phyloP scores from a whole-genome alignment of 805 yeast species.

The Cyberlindnera japonica region DNA sequence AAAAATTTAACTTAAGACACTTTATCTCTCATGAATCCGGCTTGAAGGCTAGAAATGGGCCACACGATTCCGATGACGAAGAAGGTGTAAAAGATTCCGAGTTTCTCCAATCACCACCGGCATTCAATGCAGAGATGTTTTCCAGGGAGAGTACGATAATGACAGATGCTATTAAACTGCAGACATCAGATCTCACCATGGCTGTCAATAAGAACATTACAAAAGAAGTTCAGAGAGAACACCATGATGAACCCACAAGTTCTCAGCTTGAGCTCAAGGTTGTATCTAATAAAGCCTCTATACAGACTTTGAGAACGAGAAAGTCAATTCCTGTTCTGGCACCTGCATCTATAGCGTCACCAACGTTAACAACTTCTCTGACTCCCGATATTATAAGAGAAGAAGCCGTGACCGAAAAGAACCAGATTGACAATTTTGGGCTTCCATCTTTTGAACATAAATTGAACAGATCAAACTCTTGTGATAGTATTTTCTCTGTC shows the following conservation, averaged over 20 bases:
- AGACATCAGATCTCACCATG: too few species aligned
- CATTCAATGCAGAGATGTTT: background rate
- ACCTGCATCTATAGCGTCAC: background rate
- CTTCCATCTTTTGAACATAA: constrained; percentile 24
- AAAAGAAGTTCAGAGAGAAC: too few species aligned
- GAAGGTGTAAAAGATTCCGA: constrained; percentile 15
- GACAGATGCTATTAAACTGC: background rate
- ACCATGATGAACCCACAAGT: too few species aligned
- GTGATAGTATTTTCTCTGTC: constrained; percentile 27
- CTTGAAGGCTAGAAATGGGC: constrained; percentile 11
- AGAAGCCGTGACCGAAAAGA: too few species aligned
- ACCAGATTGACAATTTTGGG: background rate
- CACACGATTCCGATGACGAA: constrained; percentile 8
- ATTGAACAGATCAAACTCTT: constrained; percentile 29
- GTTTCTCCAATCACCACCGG: constrained; percentile 11
- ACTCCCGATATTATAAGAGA: background rate
- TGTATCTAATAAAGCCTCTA: background rate
- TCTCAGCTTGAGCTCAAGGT: background rate
- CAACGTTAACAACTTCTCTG: background rate
- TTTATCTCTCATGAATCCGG: constrained; percentile 28
- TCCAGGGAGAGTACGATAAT: background rate
- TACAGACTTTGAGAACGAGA: background rate
- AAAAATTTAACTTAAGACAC: constrained; percentile 24
- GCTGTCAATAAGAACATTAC: background rate
- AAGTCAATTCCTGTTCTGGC: background rate